Evolutionary conservation across 176 grass and related monocot genomes (phyloP), one percentile per base, ranked within the genome.

Genomic region (Aegilops tauschii): DNA sequence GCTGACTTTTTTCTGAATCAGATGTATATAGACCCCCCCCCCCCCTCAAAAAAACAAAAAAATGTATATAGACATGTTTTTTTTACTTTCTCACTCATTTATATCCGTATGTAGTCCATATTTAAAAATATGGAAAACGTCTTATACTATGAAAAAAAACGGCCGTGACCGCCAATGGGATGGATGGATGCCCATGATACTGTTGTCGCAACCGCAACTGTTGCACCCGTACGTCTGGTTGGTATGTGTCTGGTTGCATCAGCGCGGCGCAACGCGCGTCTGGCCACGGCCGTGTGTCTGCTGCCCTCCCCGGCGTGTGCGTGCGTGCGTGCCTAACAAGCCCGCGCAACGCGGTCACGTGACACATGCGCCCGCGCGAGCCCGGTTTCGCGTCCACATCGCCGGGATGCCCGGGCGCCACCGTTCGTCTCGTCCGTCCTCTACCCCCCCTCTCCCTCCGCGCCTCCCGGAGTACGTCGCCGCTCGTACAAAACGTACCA

Each of bases 331-430:
- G 50, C 68, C 49, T 37, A 18, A 73, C 68, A 72, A 27, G 34
- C 31, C 35, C 35, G 54, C 10, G 71, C 29, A 10, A 65, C 37
- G 82, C 56, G 73, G 83, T 54, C 83, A 85, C 21, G 29, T 52
- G 83, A 66, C 71, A 16, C 20, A 8, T 2, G 80, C 65, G 8
- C 11, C 28, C 27, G 61, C 61, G 58, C 59, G 3, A 17, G 50
- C 44, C 69, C n/a, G 1, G 84, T 79, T 82, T 20, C 80, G 70
- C 14, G 44, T 66, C 85, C 69, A 76, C 62, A 32, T 66, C 78
- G 7, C 36, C 40, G 49, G 9, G 64, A 27, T 4, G 29, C 18
- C n/a, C 5, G 47, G 5, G 3, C n/a, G 50, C 50, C 16, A 18
- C 50, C 16, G 50, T 54, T 54, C 16, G 16, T 54, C 16, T 14